Evolutionary conservation across 441 rosid species (phyloP).

Genomic region (Flueggea neowawraea): DNA sequence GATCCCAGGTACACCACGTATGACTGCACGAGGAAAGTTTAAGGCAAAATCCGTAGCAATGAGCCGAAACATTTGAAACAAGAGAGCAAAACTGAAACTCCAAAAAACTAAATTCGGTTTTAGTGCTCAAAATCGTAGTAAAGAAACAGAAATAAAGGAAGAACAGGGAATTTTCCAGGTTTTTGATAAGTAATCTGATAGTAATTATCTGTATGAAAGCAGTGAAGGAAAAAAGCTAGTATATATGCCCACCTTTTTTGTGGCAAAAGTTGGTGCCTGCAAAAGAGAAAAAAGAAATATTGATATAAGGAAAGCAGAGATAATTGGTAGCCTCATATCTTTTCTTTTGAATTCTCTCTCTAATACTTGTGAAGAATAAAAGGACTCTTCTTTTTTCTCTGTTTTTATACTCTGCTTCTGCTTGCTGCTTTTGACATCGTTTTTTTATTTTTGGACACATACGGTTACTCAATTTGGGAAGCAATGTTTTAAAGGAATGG

Average conservation of each 20-base stretch:
- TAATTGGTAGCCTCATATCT: slow-evolving; percentile 26
- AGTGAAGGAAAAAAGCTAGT: not conserved
- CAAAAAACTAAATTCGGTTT: not conserved
- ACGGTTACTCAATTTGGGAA: not conserved
- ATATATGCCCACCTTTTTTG: slow-evolving; percentile 34
- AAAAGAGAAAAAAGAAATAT: slow-evolving; percentile 33
- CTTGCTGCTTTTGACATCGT: not conserved
- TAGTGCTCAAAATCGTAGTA: not conserved
- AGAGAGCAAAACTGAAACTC: not conserved
- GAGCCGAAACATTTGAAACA: no score
- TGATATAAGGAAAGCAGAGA: slow-evolving; percentile 20
- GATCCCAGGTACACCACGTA: slow-evolving; percentile 76
- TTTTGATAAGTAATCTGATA: not conserved
- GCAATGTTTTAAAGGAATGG: not conserved
- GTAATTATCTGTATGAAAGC: not conserved
- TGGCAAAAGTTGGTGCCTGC: slow-evolving; percentile 39
- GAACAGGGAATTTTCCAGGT: not conserved
- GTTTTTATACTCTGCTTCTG: slow-evolving; percentile 20
- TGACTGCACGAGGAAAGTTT: slow-evolving; percentile 26
- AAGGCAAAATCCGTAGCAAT: not conserved
- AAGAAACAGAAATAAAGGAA: not conserved
- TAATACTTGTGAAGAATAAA: not conserved
- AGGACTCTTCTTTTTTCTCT: slow-evolving; percentile 23
- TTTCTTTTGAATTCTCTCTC: not conserved
- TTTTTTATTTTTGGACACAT: not conserved